Conservation (phyloP, 129 eudicot species). For the Tanacetum coccineum region DNA sequence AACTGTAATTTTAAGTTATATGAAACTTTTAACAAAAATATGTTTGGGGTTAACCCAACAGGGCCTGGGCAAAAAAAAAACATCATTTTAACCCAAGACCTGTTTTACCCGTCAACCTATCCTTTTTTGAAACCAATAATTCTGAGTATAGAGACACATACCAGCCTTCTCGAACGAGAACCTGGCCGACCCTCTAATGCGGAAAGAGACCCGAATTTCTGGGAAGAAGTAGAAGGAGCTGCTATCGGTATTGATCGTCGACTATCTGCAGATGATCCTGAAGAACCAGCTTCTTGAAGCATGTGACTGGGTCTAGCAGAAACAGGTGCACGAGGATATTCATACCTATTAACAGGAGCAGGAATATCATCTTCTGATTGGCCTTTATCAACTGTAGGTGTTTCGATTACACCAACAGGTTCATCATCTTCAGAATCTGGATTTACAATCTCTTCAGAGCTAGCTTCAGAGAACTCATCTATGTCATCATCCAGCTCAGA, state of each 20-base stretch:
- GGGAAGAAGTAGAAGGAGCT: conserved; percentile 78
- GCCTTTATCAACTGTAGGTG: conserved; percentile 39
- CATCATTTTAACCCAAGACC: neutral
- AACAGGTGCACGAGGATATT: conserved; percentile 33
- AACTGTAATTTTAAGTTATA: too few species aligned
- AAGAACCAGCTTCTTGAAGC: conserved; percentile 65
- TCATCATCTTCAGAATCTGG: conserved; percentile 77
- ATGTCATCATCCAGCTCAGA: conserved; percentile 77
- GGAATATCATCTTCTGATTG: conserved; percentile 61
- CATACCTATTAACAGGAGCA: conserved; percentile 41
- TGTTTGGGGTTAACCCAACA: too few species aligned
- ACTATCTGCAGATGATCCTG: conserved; percentile 77
- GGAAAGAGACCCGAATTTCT: conserved; percentile 87
- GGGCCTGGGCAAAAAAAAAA: neutral
- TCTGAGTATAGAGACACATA: conserved; percentile 29
- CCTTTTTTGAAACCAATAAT: neutral
- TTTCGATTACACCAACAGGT: conserved; percentile 37
- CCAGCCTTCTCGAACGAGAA: conserved; percentile 73
- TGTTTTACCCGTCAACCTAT: neutral
- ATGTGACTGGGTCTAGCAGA: conserved; percentile 23
- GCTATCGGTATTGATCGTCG: conserved; percentile 40
- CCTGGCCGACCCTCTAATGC: conserved; percentile 83
- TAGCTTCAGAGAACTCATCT: conserved; percentile 73
- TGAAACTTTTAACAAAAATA: too few species aligned
- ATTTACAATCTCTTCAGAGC: conserved; percentile 65